Evolutionary conservation across 2,329 filamentous ascomycete genomes (phyloP), one percentile per base, ranked within the genome.

Genomic region (Ilyonectria mors-panacis): DNA sequence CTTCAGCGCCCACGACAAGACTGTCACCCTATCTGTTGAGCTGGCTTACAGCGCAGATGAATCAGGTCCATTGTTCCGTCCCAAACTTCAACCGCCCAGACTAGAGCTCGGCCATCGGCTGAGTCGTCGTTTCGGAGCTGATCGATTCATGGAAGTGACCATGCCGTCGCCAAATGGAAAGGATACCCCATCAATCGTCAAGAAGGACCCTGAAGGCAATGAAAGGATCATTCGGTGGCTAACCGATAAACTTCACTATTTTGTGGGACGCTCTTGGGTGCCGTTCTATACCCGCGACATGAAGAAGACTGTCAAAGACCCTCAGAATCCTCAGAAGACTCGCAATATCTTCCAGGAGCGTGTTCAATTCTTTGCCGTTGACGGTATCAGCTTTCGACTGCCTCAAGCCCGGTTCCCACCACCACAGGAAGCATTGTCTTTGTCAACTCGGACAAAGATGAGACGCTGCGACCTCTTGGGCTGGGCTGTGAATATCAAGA

Each of bases 141-240:
- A 91, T 68, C 83, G 89, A 0, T 90, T 90, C 51, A 67, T 91
- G 1, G 87, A 91, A 59, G 64, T 91, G 0, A 75, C 83, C 5
- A 79, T 90, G 6, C 88, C 89, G 0, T 81, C 81, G 0, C 79
- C 83, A 0, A 78, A 73, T 1, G 65, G 63, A 0, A 77, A 72
- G 2, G 70, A 78, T 2, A 72, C 75, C 0, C 77, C 80, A 0
- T 56, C 67, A 0, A 55, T 78, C 0, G 64, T 82, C 2, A 79
- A 76, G 17, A 72, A 82, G 1, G 73, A 81, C 3, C 76, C 78
- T 1, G 67, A 73, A 0, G 78, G 78, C 1, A 69, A 77, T 1
- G 70, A 81, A 0, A 70, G 79, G 1, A 74, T 81, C 26, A 63
- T 76, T 0, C 51, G 64, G 10, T 81, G 80, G 80, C 62, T 81